Evolutionary conservation across 768 basidiomycete genomes (phyloP).

Genomic region (Tulasnella sp.): DNA sequence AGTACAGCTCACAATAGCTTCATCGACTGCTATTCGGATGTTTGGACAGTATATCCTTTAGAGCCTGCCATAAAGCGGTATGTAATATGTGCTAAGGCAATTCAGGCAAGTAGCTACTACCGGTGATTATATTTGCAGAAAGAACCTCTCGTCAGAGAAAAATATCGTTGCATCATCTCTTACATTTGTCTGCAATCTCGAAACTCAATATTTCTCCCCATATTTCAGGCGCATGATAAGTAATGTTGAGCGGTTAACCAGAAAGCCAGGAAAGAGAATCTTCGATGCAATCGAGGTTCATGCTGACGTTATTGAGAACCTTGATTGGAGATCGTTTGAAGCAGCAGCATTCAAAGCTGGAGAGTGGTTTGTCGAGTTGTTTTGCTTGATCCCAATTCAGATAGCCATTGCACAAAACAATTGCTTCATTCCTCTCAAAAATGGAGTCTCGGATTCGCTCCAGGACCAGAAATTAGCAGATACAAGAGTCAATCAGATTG

Average conservation of each 20-base stretch:
- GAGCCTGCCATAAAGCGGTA: conserved; percentile 8
- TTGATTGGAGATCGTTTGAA: too few species aligned
- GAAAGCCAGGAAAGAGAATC: too few species aligned
- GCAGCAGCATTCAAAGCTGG: conserved; percentile 36
- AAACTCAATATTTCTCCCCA: too few species aligned
- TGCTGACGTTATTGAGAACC: too few species aligned
- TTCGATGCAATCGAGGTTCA: too few species aligned
- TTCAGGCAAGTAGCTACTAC: too few species aligned
- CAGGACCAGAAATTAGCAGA: conserved; percentile 42
- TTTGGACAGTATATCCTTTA: conserved; percentile 13
- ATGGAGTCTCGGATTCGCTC: conserved; percentile 38
- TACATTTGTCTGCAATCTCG: too few species aligned
- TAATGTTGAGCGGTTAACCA: too few species aligned
- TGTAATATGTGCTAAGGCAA: background rate
- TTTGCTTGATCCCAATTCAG: conserved; percentile 54
- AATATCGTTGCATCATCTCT: too few species aligned
- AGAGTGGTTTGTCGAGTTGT: conserved; percentile 48
- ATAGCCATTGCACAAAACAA: conserved; percentile 48
- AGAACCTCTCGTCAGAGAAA: too few species aligned
- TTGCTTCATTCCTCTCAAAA: conserved; percentile 46
- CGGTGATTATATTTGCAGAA: too few species aligned
- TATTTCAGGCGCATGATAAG: too few species aligned
- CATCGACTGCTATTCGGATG: conserved; percentile 14
- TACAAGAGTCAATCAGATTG: conserved; percentile 42
- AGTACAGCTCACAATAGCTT: conserved; percentile 7